These are phyloP conservation scores for Hyphodiscus sp. DNA, from an alignment of 2,329 filamentous ascomycete species.

Conservation along the genomic window DNA sequence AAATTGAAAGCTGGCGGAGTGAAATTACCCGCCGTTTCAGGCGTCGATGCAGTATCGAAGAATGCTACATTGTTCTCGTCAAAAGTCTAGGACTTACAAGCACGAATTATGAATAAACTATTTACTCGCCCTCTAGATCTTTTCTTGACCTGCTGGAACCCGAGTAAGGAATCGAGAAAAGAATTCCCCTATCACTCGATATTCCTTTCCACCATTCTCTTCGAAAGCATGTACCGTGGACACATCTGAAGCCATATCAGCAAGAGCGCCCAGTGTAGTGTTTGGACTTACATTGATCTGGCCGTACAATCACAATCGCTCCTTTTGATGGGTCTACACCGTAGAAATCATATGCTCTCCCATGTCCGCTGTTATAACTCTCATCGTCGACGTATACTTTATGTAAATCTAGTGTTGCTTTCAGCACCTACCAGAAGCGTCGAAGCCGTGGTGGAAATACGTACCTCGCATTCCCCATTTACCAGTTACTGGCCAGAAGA, in stretches of 20 bases:
- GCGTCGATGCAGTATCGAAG: not conserved
- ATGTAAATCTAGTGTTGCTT: constrained; percentile 41
- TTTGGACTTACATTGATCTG: constrained; percentile 50
- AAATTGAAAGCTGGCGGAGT: constrained; percentile 17
- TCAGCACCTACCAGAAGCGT: constrained; percentile 1
- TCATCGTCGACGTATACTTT: constrained; percentile 53
- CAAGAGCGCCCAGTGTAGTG: not conserved
- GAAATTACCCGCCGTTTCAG: constrained; percentile 8
- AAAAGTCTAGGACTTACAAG: no score
- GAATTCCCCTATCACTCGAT: no score
- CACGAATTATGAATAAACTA: no score
- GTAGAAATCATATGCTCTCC: constrained; percentile 50
- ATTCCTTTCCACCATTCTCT: not conserved
- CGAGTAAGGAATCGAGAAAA: no score
- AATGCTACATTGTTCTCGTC: no score
- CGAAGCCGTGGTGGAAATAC: constrained; percentile 4
- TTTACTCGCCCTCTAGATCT: no score
- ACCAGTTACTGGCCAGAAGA: constrained; percentile 50
- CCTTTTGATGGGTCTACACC: constrained; percentile 42
- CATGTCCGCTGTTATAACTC: constrained; percentile 48
- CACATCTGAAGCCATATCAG: not conserved
- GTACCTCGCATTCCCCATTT: constrained; percentile 48
- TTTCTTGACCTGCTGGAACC: no score
- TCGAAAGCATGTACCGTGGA: not conserved
- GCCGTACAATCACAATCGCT: constrained; percentile 48